Evolutionary conservation across 2,329 filamentous ascomycete species (phyloP).

Genomic region (Metarhizium brunneum): DNA sequence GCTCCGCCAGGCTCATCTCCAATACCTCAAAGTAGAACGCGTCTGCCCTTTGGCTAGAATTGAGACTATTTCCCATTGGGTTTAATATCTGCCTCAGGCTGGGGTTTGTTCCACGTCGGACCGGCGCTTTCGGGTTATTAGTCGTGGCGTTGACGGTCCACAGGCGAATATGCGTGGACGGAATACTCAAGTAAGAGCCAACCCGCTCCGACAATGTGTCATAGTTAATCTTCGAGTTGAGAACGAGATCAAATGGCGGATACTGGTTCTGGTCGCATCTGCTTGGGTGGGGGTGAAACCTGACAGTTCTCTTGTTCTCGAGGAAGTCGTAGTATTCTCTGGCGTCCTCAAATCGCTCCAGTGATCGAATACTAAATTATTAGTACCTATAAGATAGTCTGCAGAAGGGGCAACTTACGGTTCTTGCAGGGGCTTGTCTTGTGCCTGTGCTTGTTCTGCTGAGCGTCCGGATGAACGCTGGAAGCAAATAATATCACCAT

Average conservation of each 20-base stretch:
- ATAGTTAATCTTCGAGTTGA: conserved; percentile 85
- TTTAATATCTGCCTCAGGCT: conserved; percentile 74
- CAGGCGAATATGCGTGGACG: conserved; percentile 83
- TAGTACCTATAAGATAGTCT: background rate
- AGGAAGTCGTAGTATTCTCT: conserved; percentile 90
- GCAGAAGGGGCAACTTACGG: conserved; percentile 14
- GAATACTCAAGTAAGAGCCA: conserved; percentile 64
- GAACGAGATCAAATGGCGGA: conserved; percentile 61
- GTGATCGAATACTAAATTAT: conserved; percentile 13
- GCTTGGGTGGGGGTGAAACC: conserved; percentile 61
- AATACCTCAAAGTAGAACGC: conserved; percentile 86
- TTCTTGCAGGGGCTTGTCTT: conserved; percentile 22
- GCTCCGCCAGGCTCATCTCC: conserved; percentile 86
- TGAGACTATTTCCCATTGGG: conserved; percentile 63
- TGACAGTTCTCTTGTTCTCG: conserved; percentile 70
- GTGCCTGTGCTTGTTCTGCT: conserved; percentile 20
- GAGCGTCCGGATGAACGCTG: conserved; percentile 54
- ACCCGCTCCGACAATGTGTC: conserved; percentile 80
- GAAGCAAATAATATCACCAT: conserved; percentile 95
- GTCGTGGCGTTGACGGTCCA: conserved; percentile 72
- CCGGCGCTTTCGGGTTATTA: conserved; percentile 65
- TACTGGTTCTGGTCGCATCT: conserved; percentile 48
- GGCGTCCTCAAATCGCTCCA: conserved; percentile 58
- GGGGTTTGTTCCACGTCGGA: conserved; percentile 63
- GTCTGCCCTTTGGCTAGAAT: conserved; percentile 62